phyloP scores from a whole-genome alignment of 768 basidiomycete genomes.

The Termitomyces sp. region DNA sequence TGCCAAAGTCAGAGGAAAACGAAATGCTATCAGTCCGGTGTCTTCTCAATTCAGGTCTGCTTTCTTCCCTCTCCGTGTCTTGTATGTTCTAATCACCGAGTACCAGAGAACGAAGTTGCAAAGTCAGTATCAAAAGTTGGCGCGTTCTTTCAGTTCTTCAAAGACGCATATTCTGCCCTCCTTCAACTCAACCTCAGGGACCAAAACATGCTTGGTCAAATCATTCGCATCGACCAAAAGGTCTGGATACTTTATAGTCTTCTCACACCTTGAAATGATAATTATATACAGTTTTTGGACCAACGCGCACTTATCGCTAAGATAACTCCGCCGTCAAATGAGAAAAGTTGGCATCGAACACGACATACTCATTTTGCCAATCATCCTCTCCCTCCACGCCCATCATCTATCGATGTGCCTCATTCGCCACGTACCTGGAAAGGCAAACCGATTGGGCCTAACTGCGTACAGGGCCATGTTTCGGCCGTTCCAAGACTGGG shows the following conservation, averaged over 20 bases:
- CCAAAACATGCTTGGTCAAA: conserved; percentile 18
- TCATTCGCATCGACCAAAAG: conserved; percentile 22
- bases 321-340: not conserved
- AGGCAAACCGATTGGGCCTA: not conserved
- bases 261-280: not conserved
- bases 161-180: conserved; percentile 22
- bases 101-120: conserved; percentile 36
- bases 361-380: not conserved
- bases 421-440: not conserved
- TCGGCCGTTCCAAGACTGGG: not conserved
- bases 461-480: not conserved
- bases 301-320: not conserved
- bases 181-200: conserved; percentile 14
- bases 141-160: conserved; percentile 29
- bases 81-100: not conserved
- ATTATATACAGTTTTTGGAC: not conserved
- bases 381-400: not conserved
- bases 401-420: not conserved
- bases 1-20: conserved; percentile 21
- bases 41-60: conserved; percentile 34
- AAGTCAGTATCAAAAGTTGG: conserved; percentile 27
- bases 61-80: not conserved
- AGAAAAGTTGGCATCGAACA: not conserved
- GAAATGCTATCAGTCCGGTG: conserved; percentile 35
- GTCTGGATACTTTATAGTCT: conserved; percentile 4